Base-by-base conservation (phyloP, 2,329 filamentous ascomycete genomes). In the Lomentospora prolificans region DNA sequence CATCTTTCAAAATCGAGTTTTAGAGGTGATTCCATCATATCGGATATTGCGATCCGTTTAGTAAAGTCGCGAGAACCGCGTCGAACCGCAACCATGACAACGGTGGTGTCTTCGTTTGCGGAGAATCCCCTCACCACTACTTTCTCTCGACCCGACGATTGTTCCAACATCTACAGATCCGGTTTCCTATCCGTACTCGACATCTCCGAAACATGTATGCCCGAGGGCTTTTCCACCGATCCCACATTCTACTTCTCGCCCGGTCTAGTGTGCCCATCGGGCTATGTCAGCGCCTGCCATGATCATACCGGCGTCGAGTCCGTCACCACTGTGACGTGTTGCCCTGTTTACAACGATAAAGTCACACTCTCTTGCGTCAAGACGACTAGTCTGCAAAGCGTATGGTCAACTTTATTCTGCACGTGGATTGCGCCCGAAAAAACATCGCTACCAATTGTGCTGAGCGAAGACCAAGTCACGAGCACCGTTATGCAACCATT, bases 301-400 rank as follows among this genome's bases (percentile, higher is more conserved):
- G 61, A 63, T 24, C 64, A 61, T 27, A 60, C 55, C 2, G 62
- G 62, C 10, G 61, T 63, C 12, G 54, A 55, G 39, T 63, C 62
- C 19, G 62, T 63, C 24, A 67, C 66, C 17, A 70, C 68, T 1
- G 61, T 71, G 12, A 70, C 67, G 2, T 71, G 69, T 58, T 72
- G 68, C 27, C 69, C 68, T 1, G 57, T 61, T 3, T 59, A 61
- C 55, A 55, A 57, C 6, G 61, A 58, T n/a, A 60, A 60, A 17
- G 56, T 70, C 9, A 63, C 60, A 0, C 59, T 69, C 3, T 58
- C 51, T 2, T 71, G 68, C 53, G 64, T 69, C 8, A 56, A 57
- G 12, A 58, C 66, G 1, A 50, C 54, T 5, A 62, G 61, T 2
- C 57, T 69, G 1, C 7, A 14, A 2, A 55, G 51, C 3, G 55